phyloP scores from a whole-genome alignment of 169 alveolate genomes.

The Condylostoma magnum region DNA sequence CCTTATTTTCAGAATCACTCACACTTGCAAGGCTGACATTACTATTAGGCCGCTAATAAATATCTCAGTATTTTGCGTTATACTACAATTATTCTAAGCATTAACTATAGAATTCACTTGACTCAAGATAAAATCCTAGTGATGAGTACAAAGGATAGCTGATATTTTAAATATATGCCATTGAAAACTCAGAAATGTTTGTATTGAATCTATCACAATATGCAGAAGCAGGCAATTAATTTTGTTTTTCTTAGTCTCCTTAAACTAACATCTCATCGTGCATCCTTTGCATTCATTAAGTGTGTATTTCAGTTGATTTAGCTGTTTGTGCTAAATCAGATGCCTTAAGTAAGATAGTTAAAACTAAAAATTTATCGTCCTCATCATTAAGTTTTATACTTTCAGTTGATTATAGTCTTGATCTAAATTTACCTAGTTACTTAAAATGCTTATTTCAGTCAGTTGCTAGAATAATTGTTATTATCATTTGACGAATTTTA shows the following conservation, averaged over 20 bases:
- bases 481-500: not conserved
- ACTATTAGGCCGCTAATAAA: too few relatives aligned
- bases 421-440: not conserved
- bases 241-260: not conserved
- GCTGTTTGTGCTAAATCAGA: not conserved
- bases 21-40: too few relatives aligned
- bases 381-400: not conserved
- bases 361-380: not conserved
- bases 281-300: not conserved
- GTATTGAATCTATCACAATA: not conserved
- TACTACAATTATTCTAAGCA: too few relatives aligned
- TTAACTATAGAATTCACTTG: too few relatives aligned
- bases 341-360: not conserved
- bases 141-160: not conserved
- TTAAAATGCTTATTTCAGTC: conserved; percentile 11
- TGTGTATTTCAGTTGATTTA: not conserved
- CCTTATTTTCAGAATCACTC: too few relatives aligned
- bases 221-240: not conserved
- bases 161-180: not conserved
- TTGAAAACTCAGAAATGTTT: not conserved
- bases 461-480: conserved; percentile 6
- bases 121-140: not conserved
- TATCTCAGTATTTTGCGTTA: too few relatives aligned
- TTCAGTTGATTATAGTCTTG: too few relatives aligned
- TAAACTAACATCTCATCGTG: not conserved